phyloP scores from a whole-genome alignment of 1,284 basidiomycete genomes.

The Ustilago cynodontis region DNA sequence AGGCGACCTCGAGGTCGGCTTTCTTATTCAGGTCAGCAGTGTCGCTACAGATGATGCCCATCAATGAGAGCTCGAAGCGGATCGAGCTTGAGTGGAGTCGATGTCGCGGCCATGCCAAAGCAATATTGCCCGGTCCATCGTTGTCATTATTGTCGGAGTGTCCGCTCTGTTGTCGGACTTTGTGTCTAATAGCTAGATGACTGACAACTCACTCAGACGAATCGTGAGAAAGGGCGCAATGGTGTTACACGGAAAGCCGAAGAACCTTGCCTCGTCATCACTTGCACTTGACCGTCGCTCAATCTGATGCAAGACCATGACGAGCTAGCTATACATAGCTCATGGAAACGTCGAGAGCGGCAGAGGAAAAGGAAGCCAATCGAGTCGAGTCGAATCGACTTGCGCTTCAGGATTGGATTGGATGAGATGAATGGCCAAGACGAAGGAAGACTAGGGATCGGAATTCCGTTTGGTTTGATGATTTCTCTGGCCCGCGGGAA shows the following conservation, averaged over 20 bases:
- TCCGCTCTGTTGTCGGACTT: constrained; percentile 1
- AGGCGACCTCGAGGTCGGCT: constrained; percentile 4
- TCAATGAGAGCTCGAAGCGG: neutral
- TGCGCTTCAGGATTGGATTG: neutral
- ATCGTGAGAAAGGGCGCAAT: neutral
- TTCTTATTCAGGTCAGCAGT: constrained; percentile 7
- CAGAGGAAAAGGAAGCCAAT: neutral
- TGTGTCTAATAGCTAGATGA: neutral
- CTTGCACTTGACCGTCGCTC: neutral
- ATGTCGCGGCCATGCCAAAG: neutral
- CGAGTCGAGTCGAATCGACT: neutral
- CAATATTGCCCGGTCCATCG: neutral
- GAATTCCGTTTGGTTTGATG: constrained; percentile 6
- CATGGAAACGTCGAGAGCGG: constrained; percentile 21
- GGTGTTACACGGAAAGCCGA: neutral
- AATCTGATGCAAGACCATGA: neutral
- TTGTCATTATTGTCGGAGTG: neutral
- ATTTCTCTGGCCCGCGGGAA: neutral
- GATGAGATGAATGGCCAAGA: neutral
- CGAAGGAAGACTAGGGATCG: constrained; percentile 6
- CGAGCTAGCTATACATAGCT: neutral
- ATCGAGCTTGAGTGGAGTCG: constrained; percentile 2
- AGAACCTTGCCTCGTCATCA: neutral
- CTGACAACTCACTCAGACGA: neutral
- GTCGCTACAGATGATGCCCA: neutral